Percentiles rank a stretch among this genome's conserved stretches.
These are phyloP conservation scores for Magnusiomyces ingens DNA, from an alignment of 1,139 yeast genomes.

Conservation along the genomic window DNA sequence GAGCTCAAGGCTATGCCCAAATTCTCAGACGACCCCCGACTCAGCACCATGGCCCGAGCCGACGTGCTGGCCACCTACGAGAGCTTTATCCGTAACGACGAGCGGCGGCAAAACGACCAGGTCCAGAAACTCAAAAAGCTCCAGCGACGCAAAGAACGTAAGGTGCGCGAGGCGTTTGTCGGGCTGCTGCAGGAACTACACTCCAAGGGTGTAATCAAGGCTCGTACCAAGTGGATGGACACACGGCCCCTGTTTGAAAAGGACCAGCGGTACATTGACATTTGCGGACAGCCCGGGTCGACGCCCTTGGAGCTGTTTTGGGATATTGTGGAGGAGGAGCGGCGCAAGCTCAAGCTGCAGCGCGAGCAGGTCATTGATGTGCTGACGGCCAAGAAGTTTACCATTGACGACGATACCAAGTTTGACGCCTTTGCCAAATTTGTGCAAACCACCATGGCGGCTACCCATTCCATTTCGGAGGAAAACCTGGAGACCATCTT, in stretches of 20 bases:
- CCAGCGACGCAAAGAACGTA: constrained; percentile 47
- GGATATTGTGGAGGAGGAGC: constrained; percentile 64
- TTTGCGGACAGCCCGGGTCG: constrained; percentile 78
- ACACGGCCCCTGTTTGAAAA: constrained; percentile 47
- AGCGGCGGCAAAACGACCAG: constrained; percentile 36
- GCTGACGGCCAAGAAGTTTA: constrained; percentile 34
- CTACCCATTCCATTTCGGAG: constrained; percentile 16
- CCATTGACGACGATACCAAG: constrained; percentile 20
- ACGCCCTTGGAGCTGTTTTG: constrained; percentile 70
- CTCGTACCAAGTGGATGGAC: constrained; percentile 56
- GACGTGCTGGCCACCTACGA: constrained; percentile 57
- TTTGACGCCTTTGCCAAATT: constrained; percentile 24
- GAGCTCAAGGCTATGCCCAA: constrained; percentile 43
- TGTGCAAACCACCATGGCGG: constrained; percentile 19
- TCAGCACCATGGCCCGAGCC: constrained; percentile 44
- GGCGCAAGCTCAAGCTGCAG: constrained; percentile 49
- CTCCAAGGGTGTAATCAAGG: constrained; percentile 40
- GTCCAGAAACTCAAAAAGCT: constrained; percentile 39
- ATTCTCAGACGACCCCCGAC: constrained; percentile 54
- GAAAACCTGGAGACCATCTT: constrained; percentile 17
- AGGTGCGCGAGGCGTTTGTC: constrained; percentile 56
- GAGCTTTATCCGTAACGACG: constrained; percentile 41
- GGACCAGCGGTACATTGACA: constrained; percentile 50
- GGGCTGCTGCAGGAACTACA: constrained; percentile 38
- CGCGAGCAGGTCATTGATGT: constrained; percentile 53